Evolutionary conservation across 495 filamentous ascomycete species (phyloP).

Genomic region (Margaritispora aquatica): DNA sequence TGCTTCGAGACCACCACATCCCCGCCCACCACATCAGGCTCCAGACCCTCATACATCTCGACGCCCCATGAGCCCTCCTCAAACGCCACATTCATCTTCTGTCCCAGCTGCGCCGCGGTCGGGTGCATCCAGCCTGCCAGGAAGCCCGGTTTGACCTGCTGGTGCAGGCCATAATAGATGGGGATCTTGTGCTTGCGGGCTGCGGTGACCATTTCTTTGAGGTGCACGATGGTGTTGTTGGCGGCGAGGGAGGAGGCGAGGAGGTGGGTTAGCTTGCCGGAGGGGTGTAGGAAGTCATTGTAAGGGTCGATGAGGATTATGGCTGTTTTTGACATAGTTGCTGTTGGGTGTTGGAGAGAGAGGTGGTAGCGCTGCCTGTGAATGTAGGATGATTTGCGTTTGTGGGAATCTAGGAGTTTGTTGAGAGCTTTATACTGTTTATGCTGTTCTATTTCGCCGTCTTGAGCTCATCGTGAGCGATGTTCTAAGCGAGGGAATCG

Average conservation of each 20-base stretch:
- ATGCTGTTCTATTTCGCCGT: background rate
- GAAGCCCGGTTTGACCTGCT: constrained; percentile 18
- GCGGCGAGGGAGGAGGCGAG: constrained; percentile 15
- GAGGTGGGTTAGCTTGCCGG: constrained; percentile 19
- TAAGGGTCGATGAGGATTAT: constrained; percentile 26
- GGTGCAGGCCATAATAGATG: constrained; percentile 27
- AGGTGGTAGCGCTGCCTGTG: too few species aligned
- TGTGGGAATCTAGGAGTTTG: too few species aligned
- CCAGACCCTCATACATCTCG: constrained; percentile 24
- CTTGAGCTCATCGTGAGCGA: background rate
- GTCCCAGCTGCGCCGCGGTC: constrained; percentile 12
- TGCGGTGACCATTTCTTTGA: constrained; percentile 17
- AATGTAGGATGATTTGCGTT: too few species aligned
- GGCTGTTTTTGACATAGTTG: constrained; percentile 13
- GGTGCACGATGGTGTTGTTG: constrained; percentile 21
- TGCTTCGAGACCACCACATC: constrained; percentile 28
- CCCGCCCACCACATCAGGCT: constrained; percentile 21
- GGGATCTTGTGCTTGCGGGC: constrained; percentile 21
- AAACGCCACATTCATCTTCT: constrained; percentile 15
- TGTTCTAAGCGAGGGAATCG: too few species aligned
- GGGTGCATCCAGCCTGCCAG: constrained; percentile 21
- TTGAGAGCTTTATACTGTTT: background rate
- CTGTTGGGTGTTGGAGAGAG: background rate
- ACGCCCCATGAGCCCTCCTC: constrained; percentile 26
- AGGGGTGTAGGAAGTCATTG: constrained; percentile 28